Percentiles rank a stretch among this genome's conserved stretches.
phyloP scores from a whole-genome alignment of 371 early-diverging fungal species.

The Fennellomyces sp. region DNA sequence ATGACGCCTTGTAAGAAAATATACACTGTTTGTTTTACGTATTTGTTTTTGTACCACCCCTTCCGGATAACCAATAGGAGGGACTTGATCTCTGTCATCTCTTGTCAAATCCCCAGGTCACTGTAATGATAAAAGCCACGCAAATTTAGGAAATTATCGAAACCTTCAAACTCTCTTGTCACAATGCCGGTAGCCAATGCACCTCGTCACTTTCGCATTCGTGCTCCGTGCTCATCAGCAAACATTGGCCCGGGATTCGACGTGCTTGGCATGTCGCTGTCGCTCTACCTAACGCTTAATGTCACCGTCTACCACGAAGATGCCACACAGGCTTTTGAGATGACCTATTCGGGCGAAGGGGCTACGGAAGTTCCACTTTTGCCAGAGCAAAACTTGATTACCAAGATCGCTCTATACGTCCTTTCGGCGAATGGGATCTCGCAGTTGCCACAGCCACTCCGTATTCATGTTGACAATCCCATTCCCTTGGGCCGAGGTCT shows the following conservation, averaged over 20 bases:
- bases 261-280: conserved; percentile 89
- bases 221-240: conserved; percentile 92
- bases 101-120: too few relatives aligned
- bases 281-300: conserved; percentile 78
- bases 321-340: conserved; percentile 36
- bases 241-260: conserved; percentile 98
- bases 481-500: conserved; percentile 96
- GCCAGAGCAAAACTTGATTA: conserved; percentile 86
- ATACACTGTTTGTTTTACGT: background rate
- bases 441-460: conserved; percentile 59
- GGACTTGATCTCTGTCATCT: too few relatives aligned
- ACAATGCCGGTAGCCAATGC: conserved; percentile 27
- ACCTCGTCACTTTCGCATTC: conserved; percentile 66
- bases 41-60: background rate
- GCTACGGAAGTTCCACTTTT: conserved; percentile 79
- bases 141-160: too few relatives aligned
- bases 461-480: conserved; percentile 79
- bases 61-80: background rate
- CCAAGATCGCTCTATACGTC: conserved; percentile 85
- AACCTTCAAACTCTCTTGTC: too few relatives aligned
- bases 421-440: conserved; percentile 68
- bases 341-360: conserved; percentile 83
- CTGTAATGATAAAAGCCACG: too few relatives aligned
- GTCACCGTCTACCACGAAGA: conserved; percentile 38
- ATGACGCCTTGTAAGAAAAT: background rate